Evolutionary conservation across 108 stramenopile species (phyloP), one percentile per base, ranked within the genome.

Genomic region (Nitzschia putrida): DNA sequence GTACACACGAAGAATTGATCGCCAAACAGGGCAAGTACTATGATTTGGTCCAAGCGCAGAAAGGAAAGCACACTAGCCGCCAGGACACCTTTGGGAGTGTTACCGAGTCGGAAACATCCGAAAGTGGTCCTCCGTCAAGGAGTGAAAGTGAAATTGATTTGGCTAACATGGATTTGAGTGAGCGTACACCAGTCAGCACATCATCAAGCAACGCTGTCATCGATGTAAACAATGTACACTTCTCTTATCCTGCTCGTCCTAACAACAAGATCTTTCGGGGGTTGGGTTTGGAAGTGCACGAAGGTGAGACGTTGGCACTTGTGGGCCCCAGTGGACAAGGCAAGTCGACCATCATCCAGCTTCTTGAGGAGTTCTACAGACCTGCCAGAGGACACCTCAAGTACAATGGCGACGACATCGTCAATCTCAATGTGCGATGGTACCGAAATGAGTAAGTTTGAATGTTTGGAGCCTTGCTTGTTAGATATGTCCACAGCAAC

Each of bases 1-100:
- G 97, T n/a, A 89, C 88, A 1, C 96, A 98, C 72, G 88, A 88
- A 5, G 80, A 91, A 64, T 79, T 94, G 25, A 20, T 88, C 43
- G 72, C 45, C 16, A 51, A 54, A 34, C 47, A 49, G 7, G 83
- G 76, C 24, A 41, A 49, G 18, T 80, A 80, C 53, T 70, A 42
- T 34, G 56, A 63, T 8, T 39, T 79, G 16, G 78, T 79, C 7
- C 44, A 79, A 69, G 72, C 72, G 0, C 78, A 79, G 25, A 58
- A 58, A 25, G 20, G 49, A 29, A 51, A 66, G 20, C 14, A 11
- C 64, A 23, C 29, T 3, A 34, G 16, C 1, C 14, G 14, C 3
- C 49, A 50, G 49, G n/a, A n/a, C 5, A 20, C 49, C 20, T 20
- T 20, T 5, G 49, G n/a, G 18, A 50, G 49, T 50, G 49, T 20